These are phyloP conservation scores for Cadophora sp. DNA, from an alignment of 2,329 filamentous ascomycete genomes.

Conservation along the genomic window DNA sequence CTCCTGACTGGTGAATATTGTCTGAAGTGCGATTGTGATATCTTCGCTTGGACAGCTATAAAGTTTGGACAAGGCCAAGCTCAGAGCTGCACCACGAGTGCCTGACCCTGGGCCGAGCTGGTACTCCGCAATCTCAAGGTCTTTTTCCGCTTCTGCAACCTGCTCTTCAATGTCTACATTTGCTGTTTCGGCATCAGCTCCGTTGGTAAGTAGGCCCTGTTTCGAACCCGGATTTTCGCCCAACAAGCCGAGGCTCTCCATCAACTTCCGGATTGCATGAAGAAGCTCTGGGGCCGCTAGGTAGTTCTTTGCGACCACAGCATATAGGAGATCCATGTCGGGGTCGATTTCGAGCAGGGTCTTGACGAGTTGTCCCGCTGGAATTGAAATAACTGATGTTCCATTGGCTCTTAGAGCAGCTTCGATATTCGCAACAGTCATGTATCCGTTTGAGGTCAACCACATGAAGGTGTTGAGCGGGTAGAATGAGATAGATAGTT, in stretches of 20 bases:
- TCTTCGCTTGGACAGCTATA: conserved; percentile 66
- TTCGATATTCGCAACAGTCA: conserved; percentile 64
- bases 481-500: conserved; percentile 52
- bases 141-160: conserved; percentile 62
- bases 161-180: conserved; percentile 47
- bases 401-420: conserved; percentile 60
- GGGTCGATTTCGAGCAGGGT: conserved; percentile 71
- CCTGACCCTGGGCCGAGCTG: conserved; percentile 70
- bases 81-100: conserved; percentile 68
- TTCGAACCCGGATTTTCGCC: conserved; percentile 37
- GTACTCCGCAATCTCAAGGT: conserved; percentile 72
- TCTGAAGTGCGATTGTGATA: conserved; percentile 69
- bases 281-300: conserved; percentile 72
- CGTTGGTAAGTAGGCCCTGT: conserved; percentile 41
- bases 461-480: conserved; percentile 62
- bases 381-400: conserved; percentile 48
- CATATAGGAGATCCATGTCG: conserved; percentile 69
- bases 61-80: conserved; percentile 72
- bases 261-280: conserved; percentile 68
- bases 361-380: conserved; percentile 66
- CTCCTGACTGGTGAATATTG: conserved; percentile 69
- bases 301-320: conserved; percentile 69
- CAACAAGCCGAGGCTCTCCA: conserved; percentile 70
- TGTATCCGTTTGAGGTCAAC: conserved; percentile 64
- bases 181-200: conserved; percentile 27